Evolutionary conservation across 2,329 filamentous ascomycete genomes (phyloP), one percentile per base, ranked within the genome.

Genomic region (Penicillium digitatum): DNA sequence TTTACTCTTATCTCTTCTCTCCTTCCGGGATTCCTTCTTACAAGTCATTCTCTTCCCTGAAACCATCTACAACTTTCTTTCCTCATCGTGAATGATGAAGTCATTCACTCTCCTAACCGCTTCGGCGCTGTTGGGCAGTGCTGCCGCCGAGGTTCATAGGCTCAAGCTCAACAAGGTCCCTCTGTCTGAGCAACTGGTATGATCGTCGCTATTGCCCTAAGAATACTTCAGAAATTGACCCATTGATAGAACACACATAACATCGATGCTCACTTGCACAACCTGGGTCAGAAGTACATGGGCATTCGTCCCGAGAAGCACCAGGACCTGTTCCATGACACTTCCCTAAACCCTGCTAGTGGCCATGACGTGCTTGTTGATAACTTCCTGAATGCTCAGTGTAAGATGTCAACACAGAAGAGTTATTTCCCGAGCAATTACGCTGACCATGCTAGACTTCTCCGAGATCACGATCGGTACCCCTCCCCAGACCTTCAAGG

Each of bases 301-400:
- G 91, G 92, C 62, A 75, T 86, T 67, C 86, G 88, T 65, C 87
- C 88, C 45, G 79, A 87, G 63, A 75, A 76, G 62, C 87, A 90
- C 66, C 78, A 82, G 70, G 84, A 92, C 64, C 86, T 95, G 75
- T 95, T 96, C 82, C 87, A 86, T 72, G 84, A 88, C 66, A 83
- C 85, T 54, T 82, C 86, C 49, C 77, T 89, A 69, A 80, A 87
- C 64, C 76, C 80, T 54, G 82, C 88, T 62, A 80, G 83, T 55
- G 78, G 79, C 57, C 93, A 97, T 77, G 84, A 87, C 55, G 88
- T 99, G 39, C 89, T 93, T 55, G 87, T 99, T 68, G 89, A 86
- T 78, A 99, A 99, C 86, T 99, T 96, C 80, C 80, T 97, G 81
- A 99, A 99, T 72, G 94, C 94, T 56, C 94, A 99, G 79, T 99